Evolutionary conservation across 176 grass and related monocot species (phyloP), one percentile per base, ranked within the genome.

Genomic region (Ensete ventricosum): DNA sequence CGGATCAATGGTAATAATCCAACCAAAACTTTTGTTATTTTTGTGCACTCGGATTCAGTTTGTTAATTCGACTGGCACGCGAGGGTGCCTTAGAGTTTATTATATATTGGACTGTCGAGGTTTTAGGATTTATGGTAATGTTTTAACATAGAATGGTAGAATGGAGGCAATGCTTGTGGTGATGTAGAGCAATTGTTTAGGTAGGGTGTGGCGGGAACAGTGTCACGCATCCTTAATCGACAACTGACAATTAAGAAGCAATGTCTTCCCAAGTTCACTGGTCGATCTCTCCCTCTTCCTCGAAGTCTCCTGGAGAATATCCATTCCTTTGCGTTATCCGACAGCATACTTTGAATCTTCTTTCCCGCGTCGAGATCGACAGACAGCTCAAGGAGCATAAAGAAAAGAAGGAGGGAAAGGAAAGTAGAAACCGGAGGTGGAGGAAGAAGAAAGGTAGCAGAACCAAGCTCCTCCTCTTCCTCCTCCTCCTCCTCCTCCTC

Each of bases 311-410:
- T 16, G 10, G 12, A 67, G 64, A 67, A 67, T 67, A 29, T 67
- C 11, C 3, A 16, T 67, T 27, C 64, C 64, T 67, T 67, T 17
- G 25, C 64, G 64, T 67, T 34, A 25, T 67, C 26, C 29, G 11
- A 25, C 64, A 34, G 64, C 64, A 67, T 11, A 67, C 64, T 67
- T 67, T 67, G 64, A 27, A 67, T 67, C 64, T 67, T 16, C 64
- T 34, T 67, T 67, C 11, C 24, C 23, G 64, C 19, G 10, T 25
- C 23, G 23, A 67, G 64, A n/a, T n/a, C 8, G 20, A n/a, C n/a
- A 24, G n/a, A 9, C 8, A 21, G 20, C n/a, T 2, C 9, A 22
- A 63, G 21, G 60, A 63, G 20, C 23, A 67, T 25, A 25, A 67
- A 25, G 13, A 34, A 29, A 5, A 8, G 64, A 66, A 9, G 64